Evolutionary conservation across 352 stramenopile genomes (phyloP).

Genomic region (Globisporangium lucens): DNA sequence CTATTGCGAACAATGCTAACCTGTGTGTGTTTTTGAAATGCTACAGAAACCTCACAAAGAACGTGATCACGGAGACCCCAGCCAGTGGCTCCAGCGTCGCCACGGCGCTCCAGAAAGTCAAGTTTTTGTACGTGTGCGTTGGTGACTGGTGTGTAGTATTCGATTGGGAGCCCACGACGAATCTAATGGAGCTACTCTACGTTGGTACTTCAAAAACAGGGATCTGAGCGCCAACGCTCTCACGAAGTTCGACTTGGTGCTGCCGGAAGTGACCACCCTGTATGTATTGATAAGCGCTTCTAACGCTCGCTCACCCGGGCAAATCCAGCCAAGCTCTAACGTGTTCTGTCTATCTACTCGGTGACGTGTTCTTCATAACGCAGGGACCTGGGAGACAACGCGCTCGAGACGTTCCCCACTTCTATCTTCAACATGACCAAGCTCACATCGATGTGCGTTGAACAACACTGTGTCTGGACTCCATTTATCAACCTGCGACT

Average conservation of each 20-base stretch:
- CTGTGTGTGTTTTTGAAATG: not conserved
- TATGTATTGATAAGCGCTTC: slow-evolving; percentile 7
- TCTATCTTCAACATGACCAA: slow-evolving; percentile 69
- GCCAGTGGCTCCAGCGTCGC: slow-evolving; percentile 32
- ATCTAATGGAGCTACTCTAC: not conserved
- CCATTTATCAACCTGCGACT: not conserved
- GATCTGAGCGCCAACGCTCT: slow-evolving; percentile 49
- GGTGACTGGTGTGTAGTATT: not conserved
- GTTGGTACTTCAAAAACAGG: slow-evolving; percentile 18
- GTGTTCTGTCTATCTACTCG: not conserved
- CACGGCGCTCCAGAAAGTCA: slow-evolving; percentile 39
- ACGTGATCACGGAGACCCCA: slow-evolving; percentile 37
- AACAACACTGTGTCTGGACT: not conserved
- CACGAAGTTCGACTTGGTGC: slow-evolving; percentile 34
- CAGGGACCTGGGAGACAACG: slow-evolving; percentile 54
- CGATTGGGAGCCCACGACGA: not conserved
- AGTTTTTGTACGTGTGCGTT: slow-evolving; percentile 30
- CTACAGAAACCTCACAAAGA: slow-evolving; percentile 58
- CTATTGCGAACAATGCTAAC: not conserved
- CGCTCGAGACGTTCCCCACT: slow-evolving; percentile 47
- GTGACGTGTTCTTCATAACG: not conserved
- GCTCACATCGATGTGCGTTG: slow-evolving; percentile 54
- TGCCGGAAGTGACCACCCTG: slow-evolving; percentile 40
- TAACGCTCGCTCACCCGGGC: not conserved
- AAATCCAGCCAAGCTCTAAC: not conserved